Percentiles rank a stretch among this genome's conserved stretches.
phyloP scores from a whole-genome alignment of 1,284 basidiomycete species.

The Nidula niveotomentosa region DNA sequence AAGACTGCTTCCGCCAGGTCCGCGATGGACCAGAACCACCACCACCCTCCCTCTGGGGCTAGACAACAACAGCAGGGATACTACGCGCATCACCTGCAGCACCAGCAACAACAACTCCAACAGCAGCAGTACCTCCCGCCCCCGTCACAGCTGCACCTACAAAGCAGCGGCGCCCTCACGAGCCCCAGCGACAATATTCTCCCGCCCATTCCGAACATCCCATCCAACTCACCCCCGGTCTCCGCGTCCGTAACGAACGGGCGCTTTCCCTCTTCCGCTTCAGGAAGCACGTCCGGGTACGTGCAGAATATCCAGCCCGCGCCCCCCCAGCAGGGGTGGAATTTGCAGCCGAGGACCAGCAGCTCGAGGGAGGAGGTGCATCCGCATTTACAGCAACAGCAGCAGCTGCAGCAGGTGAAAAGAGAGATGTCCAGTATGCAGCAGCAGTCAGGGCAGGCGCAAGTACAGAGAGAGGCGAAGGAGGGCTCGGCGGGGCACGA shows the following conservation, averaged over 20 bases:
- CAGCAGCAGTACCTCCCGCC: neutral
- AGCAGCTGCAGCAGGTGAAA: constrained; percentile 1
- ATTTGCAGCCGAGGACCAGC: neutral
- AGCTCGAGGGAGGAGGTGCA: neutral
- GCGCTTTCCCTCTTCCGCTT: neutral
- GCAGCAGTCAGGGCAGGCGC: neutral
- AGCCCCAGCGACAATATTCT: neutral
- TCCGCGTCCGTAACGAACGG: neutral
- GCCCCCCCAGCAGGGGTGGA: neutral
- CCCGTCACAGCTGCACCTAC: neutral
- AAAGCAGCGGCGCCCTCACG: neutral
- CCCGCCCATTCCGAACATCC: neutral
- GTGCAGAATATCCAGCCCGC: neutral
- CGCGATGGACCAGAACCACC: neutral
- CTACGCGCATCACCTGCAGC: neutral
- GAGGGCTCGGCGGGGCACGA: constrained; percentile 9
- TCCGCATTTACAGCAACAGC: neutral
- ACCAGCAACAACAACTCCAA: neutral
- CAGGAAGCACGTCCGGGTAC: neutral
- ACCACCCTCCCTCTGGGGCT: neutral
- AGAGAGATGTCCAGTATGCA: neutral
- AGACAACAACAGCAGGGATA: neutral
- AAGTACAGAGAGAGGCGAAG: neutral
- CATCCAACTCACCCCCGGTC: neutral
- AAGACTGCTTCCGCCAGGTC: neutral